phyloP scores from a whole-genome alignment of 2,329 filamentous ascomycete species.

The Diaporthe sp. region DNA sequence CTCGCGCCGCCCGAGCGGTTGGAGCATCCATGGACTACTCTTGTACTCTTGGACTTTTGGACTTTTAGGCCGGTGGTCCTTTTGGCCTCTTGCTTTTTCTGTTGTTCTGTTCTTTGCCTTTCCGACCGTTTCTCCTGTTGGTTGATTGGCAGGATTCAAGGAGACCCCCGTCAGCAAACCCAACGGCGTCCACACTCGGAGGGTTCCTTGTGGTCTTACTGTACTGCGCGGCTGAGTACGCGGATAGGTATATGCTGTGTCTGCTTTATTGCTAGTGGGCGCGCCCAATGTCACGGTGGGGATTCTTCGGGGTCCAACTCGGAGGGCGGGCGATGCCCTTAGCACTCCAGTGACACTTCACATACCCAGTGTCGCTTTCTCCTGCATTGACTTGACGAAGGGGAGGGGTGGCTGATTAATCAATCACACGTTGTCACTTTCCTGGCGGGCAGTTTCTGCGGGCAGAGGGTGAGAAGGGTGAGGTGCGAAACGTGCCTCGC shows the following conservation, averaged over 20 bases:
- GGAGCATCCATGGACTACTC: neutral
- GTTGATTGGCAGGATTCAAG: neutral
- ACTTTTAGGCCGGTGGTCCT: neutral
- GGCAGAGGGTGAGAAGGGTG: neutral
- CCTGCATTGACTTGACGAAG: neutral
- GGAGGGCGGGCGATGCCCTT: neutral
- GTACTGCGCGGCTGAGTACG: neutral
- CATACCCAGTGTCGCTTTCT: neutral
- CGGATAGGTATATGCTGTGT: neutral
- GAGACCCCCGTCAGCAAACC: slow-evolving; percentile 18
- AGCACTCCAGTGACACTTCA: neutral
- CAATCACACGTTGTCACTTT: slow-evolving; percentile 12
- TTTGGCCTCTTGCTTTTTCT: neutral
- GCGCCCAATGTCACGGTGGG: slow-evolving; percentile 19
- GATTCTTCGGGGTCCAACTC: slow-evolving; percentile 6
- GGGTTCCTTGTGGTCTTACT: neutral
- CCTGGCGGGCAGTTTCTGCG: neutral
- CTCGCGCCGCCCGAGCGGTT: neutral
- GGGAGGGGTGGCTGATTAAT: slow-evolving; percentile 12
- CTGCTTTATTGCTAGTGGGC: neutral
- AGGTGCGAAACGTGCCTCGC: neutral
- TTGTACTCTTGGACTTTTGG: too few relatives aligned
- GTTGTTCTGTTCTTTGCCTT: neutral
- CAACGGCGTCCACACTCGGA: slow-evolving; percentile 3
- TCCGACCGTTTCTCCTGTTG: neutral